Evolutionary conservation across 108 stramenopile genomes (phyloP).

Genomic region (Bacterosira constricta): DNA sequence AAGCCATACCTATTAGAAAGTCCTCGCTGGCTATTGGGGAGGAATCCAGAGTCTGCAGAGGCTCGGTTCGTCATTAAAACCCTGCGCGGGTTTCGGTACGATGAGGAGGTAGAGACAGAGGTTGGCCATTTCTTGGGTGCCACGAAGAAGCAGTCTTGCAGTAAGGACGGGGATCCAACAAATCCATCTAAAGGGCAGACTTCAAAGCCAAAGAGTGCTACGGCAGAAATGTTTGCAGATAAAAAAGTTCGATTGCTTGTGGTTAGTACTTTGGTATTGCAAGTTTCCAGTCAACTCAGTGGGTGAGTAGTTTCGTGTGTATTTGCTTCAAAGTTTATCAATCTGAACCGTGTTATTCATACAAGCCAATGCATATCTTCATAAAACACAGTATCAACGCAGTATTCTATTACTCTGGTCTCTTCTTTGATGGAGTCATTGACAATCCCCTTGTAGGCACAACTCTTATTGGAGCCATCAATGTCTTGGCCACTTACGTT

Average conservation of each 20-base stretch:
- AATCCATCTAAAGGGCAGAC: neutral
- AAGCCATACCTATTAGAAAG: conserved; percentile 87
- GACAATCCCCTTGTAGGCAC: conserved; percentile 91
- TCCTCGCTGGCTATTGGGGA: conserved; percentile 83
- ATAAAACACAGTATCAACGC: conserved; percentile 83
- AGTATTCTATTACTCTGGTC: conserved; percentile 97
- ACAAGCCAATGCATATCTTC: neutral
- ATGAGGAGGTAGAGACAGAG: conserved; percentile 91
- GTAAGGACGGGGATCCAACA: too few relatives aligned
- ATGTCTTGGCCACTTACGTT: conserved; percentile 91
- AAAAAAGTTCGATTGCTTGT: conserved; percentile 73
- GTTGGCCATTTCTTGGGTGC: conserved; percentile 76
- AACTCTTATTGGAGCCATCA: conserved; percentile 87
- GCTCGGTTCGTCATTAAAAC: conserved; percentile 89
- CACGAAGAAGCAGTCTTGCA: conserved; percentile 23
- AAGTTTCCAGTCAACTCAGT: conserved; percentile 90
- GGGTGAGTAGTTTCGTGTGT: too few relatives aligned
- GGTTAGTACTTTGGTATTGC: conserved; percentile 73
- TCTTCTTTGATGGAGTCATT: conserved; percentile 94
- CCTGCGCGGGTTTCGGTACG: conserved; percentile 86
- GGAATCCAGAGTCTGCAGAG: conserved; percentile 73
- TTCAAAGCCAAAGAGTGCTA: conserved; percentile 24
- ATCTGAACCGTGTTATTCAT: neutral
- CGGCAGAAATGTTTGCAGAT: conserved; percentile 73
- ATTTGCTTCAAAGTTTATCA: too few relatives aligned